Conservation (phyloP, 768 basidiomycete species). For the Phylloporus rhodoxanthus region DNA sequence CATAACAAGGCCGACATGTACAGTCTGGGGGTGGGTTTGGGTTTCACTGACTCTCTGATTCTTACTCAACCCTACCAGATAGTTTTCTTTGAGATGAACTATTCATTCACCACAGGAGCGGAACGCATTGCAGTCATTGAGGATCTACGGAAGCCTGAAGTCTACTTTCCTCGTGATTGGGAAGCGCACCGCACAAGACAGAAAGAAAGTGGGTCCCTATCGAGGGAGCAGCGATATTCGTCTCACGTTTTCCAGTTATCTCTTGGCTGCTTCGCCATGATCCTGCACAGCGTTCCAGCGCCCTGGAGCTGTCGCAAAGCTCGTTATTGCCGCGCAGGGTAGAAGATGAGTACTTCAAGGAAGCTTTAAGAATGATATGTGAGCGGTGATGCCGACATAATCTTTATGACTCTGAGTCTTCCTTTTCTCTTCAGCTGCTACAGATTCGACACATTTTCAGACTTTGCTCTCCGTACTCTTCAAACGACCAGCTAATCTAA, state of each 20-base stretch:
- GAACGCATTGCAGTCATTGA: conserved; percentile 84
- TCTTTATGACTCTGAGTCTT: neutral
- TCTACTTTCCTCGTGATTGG: conserved; percentile 79
- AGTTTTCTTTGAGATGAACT: conserved; percentile 98
- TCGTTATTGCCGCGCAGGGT: conserved; percentile 66
- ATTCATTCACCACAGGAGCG: conserved; percentile 69
- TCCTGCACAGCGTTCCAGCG: conserved; percentile 69
- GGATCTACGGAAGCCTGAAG: conserved; percentile 62
- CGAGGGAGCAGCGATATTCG: neutral
- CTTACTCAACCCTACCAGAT: conserved; percentile 44
- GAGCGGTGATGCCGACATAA: conserved; percentile 15
- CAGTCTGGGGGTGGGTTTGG: conserved; percentile 70
- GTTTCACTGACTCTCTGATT: neutral
- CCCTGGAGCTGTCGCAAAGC: conserved; percentile 78
- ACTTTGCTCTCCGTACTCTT: conserved; percentile 75
- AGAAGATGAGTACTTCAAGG: conserved; percentile 84
- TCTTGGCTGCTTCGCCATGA: conserved; percentile 77
- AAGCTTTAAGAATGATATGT: conserved; percentile 73
- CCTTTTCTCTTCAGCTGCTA: conserved; percentile 47
- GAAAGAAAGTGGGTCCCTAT: conserved; percentile 55
- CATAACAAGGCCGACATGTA: conserved; percentile 93
- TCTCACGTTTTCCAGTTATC: conserved; percentile 51
- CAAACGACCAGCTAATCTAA: conserved; percentile 59
- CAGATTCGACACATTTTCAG: conserved; percentile 76
- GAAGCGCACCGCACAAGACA: conserved; percentile 53